Evolutionary conservation across 495 filamentous ascomycete genomes (phyloP), one percentile per base, ranked within the genome.

Genomic region (Oidiodendron maius): DNA sequence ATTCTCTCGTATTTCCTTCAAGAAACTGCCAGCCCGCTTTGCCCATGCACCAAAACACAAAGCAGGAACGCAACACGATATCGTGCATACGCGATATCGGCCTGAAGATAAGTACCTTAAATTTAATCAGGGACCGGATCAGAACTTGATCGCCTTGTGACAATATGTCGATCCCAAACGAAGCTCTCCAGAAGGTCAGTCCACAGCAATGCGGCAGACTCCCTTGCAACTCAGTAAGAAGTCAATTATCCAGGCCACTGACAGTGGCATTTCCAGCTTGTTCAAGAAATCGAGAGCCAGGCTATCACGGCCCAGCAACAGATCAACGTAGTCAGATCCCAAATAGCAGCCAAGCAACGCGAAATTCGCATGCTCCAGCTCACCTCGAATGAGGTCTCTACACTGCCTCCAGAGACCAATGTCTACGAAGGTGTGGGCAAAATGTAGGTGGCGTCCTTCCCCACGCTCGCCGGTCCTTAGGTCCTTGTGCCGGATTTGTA

Each of bases 401-500:
- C 82, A 8, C 62, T 98, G 51, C 85, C 91, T n/a, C 69, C 76
- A 30, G 77, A 83, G 32, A 95, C 91, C 0, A 81, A 80, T 16
- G 81, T 96, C 9, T 98, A 96, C 56, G 91, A 96, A 64, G 91
- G 91, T 2, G 86, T 96, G 4, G 93, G 93, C 18, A 96, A 95
- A 72, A 96, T 98, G 93, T 96, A 64, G 62, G 85, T 65, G 20
- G 24, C 32, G 43, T 37, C 8, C 35, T 12, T 12, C n/a, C 4
- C 16, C 16, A 4, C 35, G 10, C 35, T 38, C 25, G 36, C 23
- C 35, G 37, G 44, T 37, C 36, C 43, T 18, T 28, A 32, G 25
- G 3, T 15, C 45, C 20, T 12, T 24, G 22, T 38, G 23, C 40
- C 50, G 32, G 30, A 3, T 23, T 30, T 15, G 25, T 22, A 22